Evolutionary conservation across 2,329 filamentous ascomycete genomes (phyloP), one percentile per base, ranked within the genome.

Genomic region (Sporothrix pseudoabietina): DNA sequence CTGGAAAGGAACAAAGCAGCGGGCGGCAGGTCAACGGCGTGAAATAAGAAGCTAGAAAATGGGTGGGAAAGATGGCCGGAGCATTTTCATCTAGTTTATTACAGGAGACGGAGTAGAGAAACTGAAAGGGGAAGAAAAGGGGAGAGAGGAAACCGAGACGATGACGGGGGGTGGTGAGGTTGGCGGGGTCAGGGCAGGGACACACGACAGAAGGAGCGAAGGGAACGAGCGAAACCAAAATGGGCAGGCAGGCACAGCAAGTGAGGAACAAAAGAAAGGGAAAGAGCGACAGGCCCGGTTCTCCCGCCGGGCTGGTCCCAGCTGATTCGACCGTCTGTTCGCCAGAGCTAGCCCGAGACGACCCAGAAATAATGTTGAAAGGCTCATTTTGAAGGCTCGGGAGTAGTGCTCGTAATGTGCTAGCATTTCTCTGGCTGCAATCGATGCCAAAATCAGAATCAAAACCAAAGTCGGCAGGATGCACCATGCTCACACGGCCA

Each of bases 271-370:
- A 8, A 35, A 35, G 8, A 35, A 35, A 35, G 35, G 57, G 44
- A 59, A 68, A 52, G 65, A 72, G 16, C 71, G 63, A 59, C 22
- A 69, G 71, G 71, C 39, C 66, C 71, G 55, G 65, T 65, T 61
- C 55, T 61, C 54, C 70, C 70, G 69, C 39, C 63, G 44, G 22
- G 26, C 55, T 59, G 55, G 14, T 10, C 49, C 35, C 26, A 52
- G 65, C 65, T 68, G 66, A 54, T 22, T 47, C 47, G 66, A 32
- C 49, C 0, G 32, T 55, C 66, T 69, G 66, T 47, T 70, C 68
- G 68, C 49, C 65, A 52, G 44, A 68, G 44, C 66, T 55, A 39
- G 30, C 30, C 41, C 44, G 49, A 22, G 57, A 55, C 70, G 59
- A 55, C 16, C 12, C 4, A 35, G 16, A 55, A 49, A 49, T 14